Evolutionary conservation across 257 asterid species (phyloP).

Genomic region (Nicotiana knightiana): DNA sequence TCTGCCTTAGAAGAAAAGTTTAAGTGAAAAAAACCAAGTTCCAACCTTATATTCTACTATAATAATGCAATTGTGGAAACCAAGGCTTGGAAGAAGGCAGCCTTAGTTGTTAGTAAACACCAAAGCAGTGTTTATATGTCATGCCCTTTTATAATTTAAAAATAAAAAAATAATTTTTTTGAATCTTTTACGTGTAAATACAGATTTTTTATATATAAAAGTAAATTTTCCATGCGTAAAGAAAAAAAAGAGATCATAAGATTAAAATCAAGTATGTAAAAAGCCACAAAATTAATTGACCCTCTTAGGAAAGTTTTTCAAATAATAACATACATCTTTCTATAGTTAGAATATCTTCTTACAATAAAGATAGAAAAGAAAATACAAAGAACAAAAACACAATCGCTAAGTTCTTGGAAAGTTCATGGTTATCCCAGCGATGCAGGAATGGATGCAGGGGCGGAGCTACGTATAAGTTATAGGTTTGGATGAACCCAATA

Average conservation of each 20-base stretch:
- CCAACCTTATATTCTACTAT: neutral
- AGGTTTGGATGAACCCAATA: too few relatives aligned
- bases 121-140: too few relatives aligned
- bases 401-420: neutral
- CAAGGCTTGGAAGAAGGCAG: neutral
- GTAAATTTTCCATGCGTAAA: too few relatives aligned
- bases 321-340: neutral
- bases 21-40: neutral
- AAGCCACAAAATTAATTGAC: too few relatives aligned
- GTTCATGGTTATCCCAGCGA: neutral
- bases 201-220: too few relatives aligned
- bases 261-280: too few relatives aligned
- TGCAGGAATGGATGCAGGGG: neutral
- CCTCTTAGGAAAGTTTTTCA: neutral
- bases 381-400: neutral
- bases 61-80: neutral
- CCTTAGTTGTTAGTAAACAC: too few relatives aligned
- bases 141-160: too few relatives aligned
- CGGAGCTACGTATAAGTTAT: too few relatives aligned
- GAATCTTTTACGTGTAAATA: too few relatives aligned
- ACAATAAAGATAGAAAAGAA: neutral
- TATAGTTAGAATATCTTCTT: neutral
- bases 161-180: too few relatives aligned
- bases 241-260: too few relatives aligned
- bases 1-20: neutral